Conservation (phyloP, 306 rosid species). For the Vigna mungo region DNA sequence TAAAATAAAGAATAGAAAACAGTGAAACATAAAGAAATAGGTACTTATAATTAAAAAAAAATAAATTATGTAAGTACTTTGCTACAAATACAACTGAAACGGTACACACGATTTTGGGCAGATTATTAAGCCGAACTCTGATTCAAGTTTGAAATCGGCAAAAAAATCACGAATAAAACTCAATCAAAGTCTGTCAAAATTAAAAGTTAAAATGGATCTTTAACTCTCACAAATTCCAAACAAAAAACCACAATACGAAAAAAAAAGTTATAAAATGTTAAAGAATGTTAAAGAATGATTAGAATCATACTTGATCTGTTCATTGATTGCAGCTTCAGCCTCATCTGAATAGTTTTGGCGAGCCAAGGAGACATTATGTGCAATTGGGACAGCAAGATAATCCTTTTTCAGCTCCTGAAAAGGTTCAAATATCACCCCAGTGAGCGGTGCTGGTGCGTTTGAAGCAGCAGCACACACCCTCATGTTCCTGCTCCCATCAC, state of each 20-base stretch:
- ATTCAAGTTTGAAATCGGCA: background rate
- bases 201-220: background rate
- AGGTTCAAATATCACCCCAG: slow-evolving; percentile 54
- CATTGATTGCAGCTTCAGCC: slow-evolving; percentile 54
- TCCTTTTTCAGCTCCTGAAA: slow-evolving; percentile 59
- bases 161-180: background rate
- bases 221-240: background rate
- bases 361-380: slow-evolving; percentile 52
- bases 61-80: background rate
- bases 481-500: slow-evolving; percentile 24
- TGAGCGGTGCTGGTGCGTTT: background rate
- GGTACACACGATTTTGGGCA: background rate
- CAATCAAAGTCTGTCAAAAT: background rate
- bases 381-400: slow-evolving; percentile 41
- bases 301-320: slow-evolving; percentile 55
- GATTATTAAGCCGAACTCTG: background rate
- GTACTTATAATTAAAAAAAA: background rate
- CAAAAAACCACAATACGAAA: background rate
- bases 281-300: background rate
- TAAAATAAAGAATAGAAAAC: background rate
- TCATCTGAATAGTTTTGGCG: slow-evolving; percentile 50
- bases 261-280: background rate
- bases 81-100: background rate
- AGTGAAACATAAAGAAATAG: background rate
- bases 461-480: slow-evolving; percentile 50